phyloP scores from a whole-genome alignment of 2,329 filamentous ascomycete genomes.

The Fusarium acutatum region DNA sequence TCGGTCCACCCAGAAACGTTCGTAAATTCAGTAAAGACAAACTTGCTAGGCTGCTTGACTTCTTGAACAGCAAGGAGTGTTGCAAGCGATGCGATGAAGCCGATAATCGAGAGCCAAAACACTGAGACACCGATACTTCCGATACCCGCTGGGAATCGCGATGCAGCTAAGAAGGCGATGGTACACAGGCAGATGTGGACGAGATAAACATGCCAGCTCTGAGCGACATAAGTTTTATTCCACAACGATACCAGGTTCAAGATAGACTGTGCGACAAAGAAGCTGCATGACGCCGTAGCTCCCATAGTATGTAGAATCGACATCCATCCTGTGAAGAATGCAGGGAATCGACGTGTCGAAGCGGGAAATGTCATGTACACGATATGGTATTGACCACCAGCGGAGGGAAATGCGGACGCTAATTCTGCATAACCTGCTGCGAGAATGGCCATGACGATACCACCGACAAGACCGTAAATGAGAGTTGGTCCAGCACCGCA shows the following conservation, averaged over 20 bases:
- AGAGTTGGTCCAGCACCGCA: not conserved
- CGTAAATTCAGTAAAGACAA: not conserved
- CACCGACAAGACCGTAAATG: not conserved
- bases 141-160: rapidly evolving
- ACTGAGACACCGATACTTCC: not conserved
- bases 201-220: not conserved
- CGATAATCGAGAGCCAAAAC: rapidly evolving
- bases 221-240: not conserved
- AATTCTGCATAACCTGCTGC: not conserved
- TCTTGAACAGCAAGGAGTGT: rapidly evolving
- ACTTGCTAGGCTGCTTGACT: not conserved
- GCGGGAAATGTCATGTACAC: not conserved
- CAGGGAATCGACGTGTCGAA: not conserved
- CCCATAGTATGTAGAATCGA: not conserved
- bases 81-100: not conserved
- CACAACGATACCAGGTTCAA: not conserved
- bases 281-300: not conserved
- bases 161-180: not conserved
- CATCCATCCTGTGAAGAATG: not conserved
- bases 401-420: rapidly evolving
- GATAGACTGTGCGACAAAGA: not conserved
- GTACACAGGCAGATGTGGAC: not conserved
- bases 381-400: rapidly evolving
- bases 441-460: not conserved
- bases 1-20: not conserved